Evolutionary conservation across 768 basidiomycete species (phyloP), one percentile per base, ranked within the genome.

Genomic region (Tulasnella sp.): DNA sequence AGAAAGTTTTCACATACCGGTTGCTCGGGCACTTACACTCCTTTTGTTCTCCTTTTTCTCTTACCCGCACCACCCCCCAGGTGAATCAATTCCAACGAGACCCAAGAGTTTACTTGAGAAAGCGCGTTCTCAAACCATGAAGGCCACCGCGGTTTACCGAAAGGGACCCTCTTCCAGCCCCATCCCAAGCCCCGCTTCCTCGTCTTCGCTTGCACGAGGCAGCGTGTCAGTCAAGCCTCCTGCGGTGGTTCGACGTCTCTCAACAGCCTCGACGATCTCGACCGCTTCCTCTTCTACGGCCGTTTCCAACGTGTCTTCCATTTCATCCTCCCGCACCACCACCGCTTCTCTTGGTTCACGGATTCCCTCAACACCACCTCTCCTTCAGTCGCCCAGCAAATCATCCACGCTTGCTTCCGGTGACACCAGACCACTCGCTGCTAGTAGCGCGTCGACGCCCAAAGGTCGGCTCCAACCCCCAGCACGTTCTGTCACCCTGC

Each of bases 31-130:
- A 75, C 51, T 51, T 61, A 39, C 61, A 35, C 61, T 29, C 11
- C 44, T 26, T 39, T 74, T 7, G 23, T 13, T 39, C n/a, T 23
- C 46, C 18, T 23, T 51, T 48, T 44, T 75, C 46, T 46, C 55
- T 48, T 23, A 29, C 44, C 46, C 37, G 44, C 44, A 35, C 35
- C 35, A 2, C 37, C n/a, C 3, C 51, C 37, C 71, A 46, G 44
- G 39, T 72, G 71, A 72, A 26, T 20, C 71, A 5, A 72, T 35
- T 72, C 20, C 39, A 40, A 37, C 44, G 74, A 86, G 85, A 51
- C 90, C 91, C 29, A 93, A 91, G 84, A 87, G 91, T 20, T 85
- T 94, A 26, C 91, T 95, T 81, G 91, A 94, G 85, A 93, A 92
- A 84, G 90, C 92, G 7, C 89, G 89, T 78, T 86, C 86, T 61